These are phyloP conservation scores for Prunus mira DNA, from an alignment of 306 rosid species.

Conservation along the genomic window DNA sequence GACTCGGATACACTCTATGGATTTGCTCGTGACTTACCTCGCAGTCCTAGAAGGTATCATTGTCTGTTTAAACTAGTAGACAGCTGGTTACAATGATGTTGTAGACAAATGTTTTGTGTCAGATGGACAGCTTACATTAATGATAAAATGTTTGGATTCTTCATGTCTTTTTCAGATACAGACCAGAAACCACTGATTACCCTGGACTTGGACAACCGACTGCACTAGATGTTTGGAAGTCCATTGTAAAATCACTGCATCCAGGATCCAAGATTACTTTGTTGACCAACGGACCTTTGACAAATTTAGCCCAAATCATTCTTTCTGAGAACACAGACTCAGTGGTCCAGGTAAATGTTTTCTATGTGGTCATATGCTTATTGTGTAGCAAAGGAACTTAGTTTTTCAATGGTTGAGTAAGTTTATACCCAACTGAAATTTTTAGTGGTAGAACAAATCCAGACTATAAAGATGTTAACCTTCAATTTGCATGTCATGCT, in stretches of 20 bases:
- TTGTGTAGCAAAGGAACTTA: not conserved
- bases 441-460: too few relatives aligned
- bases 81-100: not conserved
- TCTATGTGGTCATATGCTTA: not conserved
- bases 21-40: constrained; percentile 51
- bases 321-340: constrained; percentile 38
- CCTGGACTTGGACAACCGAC: constrained; percentile 55
- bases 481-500: not conserved
- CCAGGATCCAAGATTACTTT: constrained; percentile 51
- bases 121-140: not conserved
- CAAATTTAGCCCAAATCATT: constrained; percentile 53
- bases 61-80: not conserved
- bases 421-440: not conserved
- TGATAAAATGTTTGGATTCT: not conserved
- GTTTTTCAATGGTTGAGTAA: not conserved
- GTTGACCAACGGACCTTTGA: constrained; percentile 60
- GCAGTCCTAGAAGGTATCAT: constrained; percentile 61
- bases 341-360: constrained; percentile 32
- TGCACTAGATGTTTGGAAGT: constrained; percentile 57
- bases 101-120: not conserved
- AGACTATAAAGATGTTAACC: not conserved
- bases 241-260: constrained; percentile 28
- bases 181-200: constrained; percentile 38
- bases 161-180: constrained; percentile 37
- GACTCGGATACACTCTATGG: constrained; percentile 72